Percentiles rank a stretch among this genome's conserved stretches.
These are phyloP conservation scores for Septoria petroselini DNA, from an alignment of 2,329 filamentous ascomycete genomes.

Conservation along the genomic window DNA sequence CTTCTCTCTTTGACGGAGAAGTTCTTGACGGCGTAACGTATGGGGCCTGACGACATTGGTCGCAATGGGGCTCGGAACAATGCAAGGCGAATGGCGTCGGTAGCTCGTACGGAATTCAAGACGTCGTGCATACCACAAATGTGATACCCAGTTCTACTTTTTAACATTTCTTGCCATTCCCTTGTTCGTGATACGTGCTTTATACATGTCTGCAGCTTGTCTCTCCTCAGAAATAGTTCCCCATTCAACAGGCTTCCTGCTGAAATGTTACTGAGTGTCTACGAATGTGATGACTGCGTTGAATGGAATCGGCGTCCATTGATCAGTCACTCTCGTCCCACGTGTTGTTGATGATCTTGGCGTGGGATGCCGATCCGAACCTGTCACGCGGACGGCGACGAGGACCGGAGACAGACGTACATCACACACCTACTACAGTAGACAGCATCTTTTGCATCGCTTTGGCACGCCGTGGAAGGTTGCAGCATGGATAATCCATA, in stretches of 20 bases:
- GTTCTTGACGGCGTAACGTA: conserved; percentile 14
- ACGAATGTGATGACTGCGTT: too few species aligned
- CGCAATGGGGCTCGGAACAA: conserved; percentile 9
- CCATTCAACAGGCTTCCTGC: too few species aligned
- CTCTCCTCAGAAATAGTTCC: too few species aligned
- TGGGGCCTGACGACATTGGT: conserved; percentile 7
- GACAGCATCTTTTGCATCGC: neutral
- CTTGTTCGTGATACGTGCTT: neutral
- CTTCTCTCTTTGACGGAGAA: conserved; percentile 9
- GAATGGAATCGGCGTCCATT: too few species aligned
- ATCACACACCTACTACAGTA: neutral
- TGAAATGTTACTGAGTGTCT: too few species aligned
- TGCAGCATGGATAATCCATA: neutral
- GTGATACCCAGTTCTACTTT: conserved; percentile 11
- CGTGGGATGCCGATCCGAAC: neutral
- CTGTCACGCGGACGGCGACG: neutral
- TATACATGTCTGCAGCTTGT: too few species aligned
- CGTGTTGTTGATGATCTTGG: neutral
- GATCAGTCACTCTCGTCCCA: too few species aligned
- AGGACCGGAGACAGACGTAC: neutral
- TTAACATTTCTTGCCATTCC: neutral
- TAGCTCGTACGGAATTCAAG: conserved; percentile 18
- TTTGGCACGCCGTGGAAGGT: neutral
- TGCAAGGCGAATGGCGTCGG: conserved; percentile 27
- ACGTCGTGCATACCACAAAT: conserved; percentile 17